phyloP scores from a whole-genome alignment of 305 asterid species.

The Rubia tinctorum region DNA sequence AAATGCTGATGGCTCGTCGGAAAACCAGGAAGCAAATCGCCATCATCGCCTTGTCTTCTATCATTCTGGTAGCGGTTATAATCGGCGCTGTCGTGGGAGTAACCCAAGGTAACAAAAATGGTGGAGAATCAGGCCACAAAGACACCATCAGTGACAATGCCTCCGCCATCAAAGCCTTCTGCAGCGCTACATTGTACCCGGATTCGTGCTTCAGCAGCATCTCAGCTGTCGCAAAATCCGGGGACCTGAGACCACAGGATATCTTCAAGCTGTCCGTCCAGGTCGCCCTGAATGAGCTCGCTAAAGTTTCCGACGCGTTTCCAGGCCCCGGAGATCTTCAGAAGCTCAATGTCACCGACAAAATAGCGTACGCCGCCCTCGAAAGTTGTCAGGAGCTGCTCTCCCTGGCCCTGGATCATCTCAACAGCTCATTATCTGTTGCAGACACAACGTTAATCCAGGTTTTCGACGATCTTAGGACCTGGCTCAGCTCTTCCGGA shows the following conservation, averaged over 20 bases:
- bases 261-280: slow-evolving; percentile 40
- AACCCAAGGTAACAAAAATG: slow-evolving; percentile 20
- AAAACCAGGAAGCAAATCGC: slow-evolving; percentile 30
- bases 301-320: slow-evolving; percentile 26
- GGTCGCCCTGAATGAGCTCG: slow-evolving; percentile 41
- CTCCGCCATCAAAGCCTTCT: slow-evolving; percentile 32
- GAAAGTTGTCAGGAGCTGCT: slow-evolving; percentile 41
- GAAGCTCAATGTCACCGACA: slow-evolving; percentile 29
- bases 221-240: slow-evolving; percentile 33
- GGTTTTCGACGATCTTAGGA: slow-evolving; percentile 28
- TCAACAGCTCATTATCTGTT: slow-evolving; percentile 29
- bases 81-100: slow-evolving; percentile 40
- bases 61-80: slow-evolving; percentile 38
- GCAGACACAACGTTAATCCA: slow-evolving; percentile 10
- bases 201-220: slow-evolving; percentile 45
- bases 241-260: slow-evolving; percentile 30
- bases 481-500: slow-evolving; percentile 36
- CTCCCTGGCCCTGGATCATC: slow-evolving; percentile 43
- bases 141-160: slow-evolving; percentile 9
- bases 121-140: slow-evolving; percentile 9
- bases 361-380: slow-evolving; percentile 28
- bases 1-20: slow-evolving; percentile 25
- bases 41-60: slow-evolving; percentile 33
- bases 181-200: slow-evolving; percentile 39
- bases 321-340: slow-evolving; percentile 13